These are phyloP conservation scores for Luzula sylvatica DNA, from an alignment of 176 grass and related monocot species.

Conservation along the genomic window DNA sequence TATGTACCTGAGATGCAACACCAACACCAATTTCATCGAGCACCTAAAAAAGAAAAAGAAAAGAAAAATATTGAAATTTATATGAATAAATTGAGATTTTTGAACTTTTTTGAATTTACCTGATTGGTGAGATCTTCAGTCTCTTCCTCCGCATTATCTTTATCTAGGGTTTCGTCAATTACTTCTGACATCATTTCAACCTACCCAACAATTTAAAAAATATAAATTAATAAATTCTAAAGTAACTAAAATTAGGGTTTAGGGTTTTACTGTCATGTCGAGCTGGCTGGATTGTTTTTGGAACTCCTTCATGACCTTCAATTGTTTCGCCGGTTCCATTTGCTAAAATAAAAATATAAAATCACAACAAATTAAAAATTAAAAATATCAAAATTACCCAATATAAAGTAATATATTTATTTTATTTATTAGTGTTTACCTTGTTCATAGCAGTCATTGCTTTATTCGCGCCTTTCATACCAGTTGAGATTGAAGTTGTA, in stretches of 20 bases:
- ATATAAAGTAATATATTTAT: conserved; percentile 11
- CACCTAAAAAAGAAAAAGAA: conserved; percentile 33
- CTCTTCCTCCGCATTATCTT: conserved; percentile 98
- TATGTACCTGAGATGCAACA: conserved; percentile 84
- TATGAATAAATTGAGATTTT: background rate
- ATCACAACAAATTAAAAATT: too few species aligned
- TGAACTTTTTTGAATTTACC: conserved; percentile 30
- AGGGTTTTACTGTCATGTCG: conserved; percentile 88
- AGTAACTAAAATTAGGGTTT: conserved; percentile 2
- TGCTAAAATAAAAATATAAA: conserved; percentile 61
- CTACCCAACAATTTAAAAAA: conserved; percentile 18
- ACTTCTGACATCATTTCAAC: conserved; percentile 98
- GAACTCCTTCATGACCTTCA: conserved; percentile 92
- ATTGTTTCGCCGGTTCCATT: conserved; percentile 91
- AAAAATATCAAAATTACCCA: conserved; percentile 4
- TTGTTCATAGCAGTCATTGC: conserved; percentile 99
- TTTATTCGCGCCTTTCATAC: conserved; percentile 99
- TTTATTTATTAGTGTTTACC: conserved; percentile 31
- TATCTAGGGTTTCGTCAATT: conserved; percentile 91
- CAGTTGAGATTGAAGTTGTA: conserved; percentile 94
- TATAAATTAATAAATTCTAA: background rate
- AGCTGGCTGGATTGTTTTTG: conserved; percentile 93
- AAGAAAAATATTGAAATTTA: background rate
- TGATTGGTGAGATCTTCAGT: conserved; percentile 98
- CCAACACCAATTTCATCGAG: conserved; percentile 95